Base-by-base conservation (phyloP, 768 basidiomycete species). In the Coprinopsis marcescibilis region DNA sequence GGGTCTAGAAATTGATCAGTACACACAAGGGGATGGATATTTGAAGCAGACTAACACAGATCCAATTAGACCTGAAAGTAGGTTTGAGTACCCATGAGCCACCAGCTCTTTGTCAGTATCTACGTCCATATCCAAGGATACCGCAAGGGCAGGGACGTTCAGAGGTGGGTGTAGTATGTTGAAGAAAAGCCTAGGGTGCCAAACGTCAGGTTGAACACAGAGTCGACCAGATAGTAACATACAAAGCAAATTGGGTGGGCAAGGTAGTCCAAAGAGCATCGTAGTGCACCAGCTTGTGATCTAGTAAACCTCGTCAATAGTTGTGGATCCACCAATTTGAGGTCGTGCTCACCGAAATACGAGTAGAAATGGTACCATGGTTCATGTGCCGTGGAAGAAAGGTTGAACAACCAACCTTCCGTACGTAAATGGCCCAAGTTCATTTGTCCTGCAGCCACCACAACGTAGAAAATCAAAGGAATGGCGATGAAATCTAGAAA, bases 171-270 rank as follows among this genome's bases (percentile, higher is more conserved):
- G 88, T 35, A 93, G 59, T 43, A 91, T 75, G 55, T 89, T 90
- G 66, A 91, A 90, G 60, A 91, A 90, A 27, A 91, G 51, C 48
- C 85, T 87, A 30, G 24, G 20, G 21, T 29, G 29, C 24, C 1
- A 20, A 7, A 17, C 32, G 41, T 52, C 15, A 39, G 39, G 11
- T 39, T 10, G 29, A 5, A 4, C 32, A 21, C 11, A 46, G 25
- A 51, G 13, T 46, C 24, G n/a, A 42, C 30, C 17, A 45, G 13
- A 43, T 44, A 17, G 8, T 13, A 60, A 67, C 88, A 58, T 51
- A 85, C 81, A 99, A 62, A 3, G 95, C 95, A 49, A 97, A 80
- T 59, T 98, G 95, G 1, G 94, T 98, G 3, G 95, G 94, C 58
- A 99, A 66, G 0, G 91, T 94, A 1, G 76, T 66, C 81, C 85